Evolutionary conservation across 2,329 filamentous ascomycete species (phyloP).

Genomic region (Fusarium transvaalense): DNA sequence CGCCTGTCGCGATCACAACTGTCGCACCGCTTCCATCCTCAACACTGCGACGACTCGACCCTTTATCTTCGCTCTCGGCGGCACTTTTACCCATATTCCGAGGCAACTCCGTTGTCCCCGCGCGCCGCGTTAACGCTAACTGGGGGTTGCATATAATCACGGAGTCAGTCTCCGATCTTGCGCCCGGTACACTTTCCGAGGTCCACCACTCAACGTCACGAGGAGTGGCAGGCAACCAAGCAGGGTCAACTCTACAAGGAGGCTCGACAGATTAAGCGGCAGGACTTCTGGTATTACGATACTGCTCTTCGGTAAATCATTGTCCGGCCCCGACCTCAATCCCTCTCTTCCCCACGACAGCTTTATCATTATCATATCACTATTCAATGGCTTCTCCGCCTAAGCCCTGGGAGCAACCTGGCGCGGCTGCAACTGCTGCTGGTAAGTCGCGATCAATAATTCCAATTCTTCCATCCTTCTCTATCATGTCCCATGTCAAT

Average conservation of each 20-base stretch:
- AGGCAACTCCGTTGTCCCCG: conserved; percentile 43
- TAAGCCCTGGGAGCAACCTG: conserved; percentile 94
- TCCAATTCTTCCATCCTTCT: conserved; percentile 2
- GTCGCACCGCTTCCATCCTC: background rate
- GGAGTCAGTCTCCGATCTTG: conserved; percentile 43
- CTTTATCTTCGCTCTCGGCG: conserved; percentile 10
- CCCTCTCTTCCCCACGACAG: conserved; percentile 21
- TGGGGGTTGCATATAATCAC: conserved; percentile 42
- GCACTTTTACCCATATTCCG: conserved; percentile 31
- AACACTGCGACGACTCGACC: background rate
- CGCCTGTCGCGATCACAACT: conserved; percentile 13
- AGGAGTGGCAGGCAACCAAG: conserved; percentile 25
- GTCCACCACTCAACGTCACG: conserved; percentile 41
- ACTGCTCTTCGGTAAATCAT: conserved; percentile 21
- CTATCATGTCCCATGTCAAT: conserved; percentile 6
- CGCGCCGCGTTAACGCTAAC: conserved; percentile 39
- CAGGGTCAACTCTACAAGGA: conserved; percentile 17
- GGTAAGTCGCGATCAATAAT: conserved; percentile 57
- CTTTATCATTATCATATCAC: conserved; percentile 48
- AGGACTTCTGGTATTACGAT: conserved; percentile 23
- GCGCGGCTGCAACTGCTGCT: conserved; percentile 65
- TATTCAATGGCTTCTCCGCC: conserved; percentile 79
- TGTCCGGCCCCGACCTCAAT: conserved; percentile 11
- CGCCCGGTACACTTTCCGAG: conserved; percentile 39
- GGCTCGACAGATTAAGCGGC: conserved; percentile 15